A percentile compares a stretch with the other conserved stretches of the same genome.
Evolutionary conservation across 805 yeast species (phyloP).

Genomic region (Pichia thaimueangensis): DNA sequence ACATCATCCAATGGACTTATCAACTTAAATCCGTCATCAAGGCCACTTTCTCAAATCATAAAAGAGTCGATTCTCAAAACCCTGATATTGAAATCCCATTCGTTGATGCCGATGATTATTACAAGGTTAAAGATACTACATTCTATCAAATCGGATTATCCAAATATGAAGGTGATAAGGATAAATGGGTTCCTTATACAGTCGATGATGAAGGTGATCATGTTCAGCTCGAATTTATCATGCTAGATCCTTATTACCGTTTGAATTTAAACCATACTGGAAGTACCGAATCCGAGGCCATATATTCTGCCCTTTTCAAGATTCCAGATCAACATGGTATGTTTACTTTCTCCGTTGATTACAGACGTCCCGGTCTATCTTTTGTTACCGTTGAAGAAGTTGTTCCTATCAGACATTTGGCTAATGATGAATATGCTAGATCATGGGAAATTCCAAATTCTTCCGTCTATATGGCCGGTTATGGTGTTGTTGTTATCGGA

Average conservation of each 20-base stretch:
- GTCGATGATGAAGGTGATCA: constrained; percentile 15
- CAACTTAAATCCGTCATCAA: constrained; percentile 61
- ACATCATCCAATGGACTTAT: constrained; percentile 64
- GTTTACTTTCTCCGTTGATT: constrained; percentile 77
- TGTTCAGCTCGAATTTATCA: constrained; percentile 74
- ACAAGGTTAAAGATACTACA: constrained; percentile 72
- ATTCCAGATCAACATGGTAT: constrained; percentile 97
- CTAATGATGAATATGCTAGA: constrained; percentile 91
- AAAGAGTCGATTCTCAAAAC: constrained; percentile 28
- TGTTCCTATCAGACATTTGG: constrained; percentile 86
- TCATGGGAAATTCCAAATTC: constrained; percentile 91
- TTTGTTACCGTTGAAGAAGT: constrained; percentile 59
- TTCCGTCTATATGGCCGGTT: constrained; percentile 81
- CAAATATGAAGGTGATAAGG: constrained; percentile 36
- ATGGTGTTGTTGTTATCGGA: constrained; percentile 58
- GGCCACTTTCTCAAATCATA: constrained; percentile 47
- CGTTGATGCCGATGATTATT: constrained; percentile 37
- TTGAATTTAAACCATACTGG: constrained; percentile 47
- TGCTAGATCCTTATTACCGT: constrained; percentile 95
- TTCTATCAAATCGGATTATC: constrained; percentile 47
- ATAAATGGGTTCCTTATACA: constrained; percentile 59
- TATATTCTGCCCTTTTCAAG: constrained; percentile 50
- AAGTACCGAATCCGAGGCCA: constrained; percentile 36
- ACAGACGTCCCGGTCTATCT: constrained; percentile 69
- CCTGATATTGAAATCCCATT: constrained; percentile 4